These are phyloP conservation scores for Annulohypoxylon truncatum DNA, from an alignment of 2,329 filamentous ascomycete genomes.

Conservation along the genomic window DNA sequence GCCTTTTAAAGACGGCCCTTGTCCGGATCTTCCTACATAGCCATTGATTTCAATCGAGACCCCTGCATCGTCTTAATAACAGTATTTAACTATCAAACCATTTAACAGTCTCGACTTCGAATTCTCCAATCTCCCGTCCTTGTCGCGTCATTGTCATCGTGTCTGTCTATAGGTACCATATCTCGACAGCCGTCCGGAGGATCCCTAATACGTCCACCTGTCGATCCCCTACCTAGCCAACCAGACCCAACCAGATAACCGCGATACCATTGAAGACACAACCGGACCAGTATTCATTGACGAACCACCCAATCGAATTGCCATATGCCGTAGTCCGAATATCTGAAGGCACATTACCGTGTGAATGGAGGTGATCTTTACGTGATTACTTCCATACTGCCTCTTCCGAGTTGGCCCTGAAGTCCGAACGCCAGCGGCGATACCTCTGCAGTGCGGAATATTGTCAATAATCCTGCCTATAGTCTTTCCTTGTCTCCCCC, in stretches of 20 bases:
- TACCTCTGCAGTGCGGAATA: neutral
- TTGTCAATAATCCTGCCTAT: slow-evolving; percentile 6
- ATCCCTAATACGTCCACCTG: neutral
- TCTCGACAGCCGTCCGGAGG: slow-evolving; percentile 2
- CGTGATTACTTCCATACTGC: slow-evolving; percentile 3
- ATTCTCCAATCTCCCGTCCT: slow-evolving; percentile 12
- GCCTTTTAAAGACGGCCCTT: slow-evolving; percentile 4
- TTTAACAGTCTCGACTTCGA: slow-evolving; percentile 6
- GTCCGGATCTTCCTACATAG: slow-evolving; percentile 18
- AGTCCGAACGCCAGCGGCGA: neutral
- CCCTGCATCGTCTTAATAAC: slow-evolving; percentile 12
- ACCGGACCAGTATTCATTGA: neutral
- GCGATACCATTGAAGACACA: slow-evolving; percentile 1
- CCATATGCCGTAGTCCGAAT: slow-evolving; percentile 25
- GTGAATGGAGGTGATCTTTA: slow-evolving; percentile 11
- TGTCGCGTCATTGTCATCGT: slow-evolving; percentile 7
- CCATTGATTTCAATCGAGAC: slow-evolving; percentile 16
- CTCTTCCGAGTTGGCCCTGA: slow-evolving; percentile 1
- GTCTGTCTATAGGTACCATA: slow-evolving; percentile 3
- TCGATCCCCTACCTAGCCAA: slow-evolving; percentile 5
- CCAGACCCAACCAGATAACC: neutral
- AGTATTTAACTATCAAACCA: neutral
- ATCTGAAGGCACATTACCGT: slow-evolving; percentile 9
- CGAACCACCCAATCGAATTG: neutral
- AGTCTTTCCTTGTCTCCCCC: slow-evolving; percentile 2